Evolutionary conservation across 371 early-diverging fungal species (phyloP).

Genomic region (Rhizopus stolonifer): DNA sequence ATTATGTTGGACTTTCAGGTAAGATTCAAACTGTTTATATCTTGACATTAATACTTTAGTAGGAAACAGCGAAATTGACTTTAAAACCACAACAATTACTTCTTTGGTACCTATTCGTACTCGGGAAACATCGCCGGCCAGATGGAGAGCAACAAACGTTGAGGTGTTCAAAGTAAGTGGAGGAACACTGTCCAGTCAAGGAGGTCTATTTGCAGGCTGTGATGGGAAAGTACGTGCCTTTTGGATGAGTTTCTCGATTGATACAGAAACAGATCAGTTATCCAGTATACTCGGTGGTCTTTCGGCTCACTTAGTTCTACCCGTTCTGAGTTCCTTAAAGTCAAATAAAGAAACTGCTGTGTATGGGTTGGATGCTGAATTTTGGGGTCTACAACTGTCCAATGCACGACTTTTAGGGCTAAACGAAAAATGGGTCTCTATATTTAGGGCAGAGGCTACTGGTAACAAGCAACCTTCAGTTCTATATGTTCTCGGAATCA

Average conservation of each 20-base stretch:
- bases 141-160: slow-evolving; percentile 73
- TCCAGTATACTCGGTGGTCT: slow-evolving; percentile 62
- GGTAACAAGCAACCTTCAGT: slow-evolving; percentile 50
- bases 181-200: slow-evolving; percentile 45
- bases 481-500: slow-evolving; percentile 67
- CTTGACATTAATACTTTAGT: too few species aligned
- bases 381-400: slow-evolving; percentile 75
- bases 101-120: slow-evolving; percentile 60
- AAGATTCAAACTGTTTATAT: neutral
- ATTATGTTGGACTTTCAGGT: slow-evolving; percentile 58
- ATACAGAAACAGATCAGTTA: slow-evolving; percentile 54
- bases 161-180: slow-evolving; percentile 80
- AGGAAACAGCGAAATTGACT: slow-evolving; percentile 47
- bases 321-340: slow-evolving; percentile 36
- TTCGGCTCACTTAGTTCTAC: slow-evolving; percentile 30
- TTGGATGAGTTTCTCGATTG: slow-evolving; percentile 73
- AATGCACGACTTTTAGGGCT: slow-evolving; percentile 81
- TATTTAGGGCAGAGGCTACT: slow-evolving; percentile 62
- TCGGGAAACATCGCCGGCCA: slow-evolving; percentile 56
- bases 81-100: slow-evolving; percentile 56
- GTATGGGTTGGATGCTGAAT: slow-evolving; percentile 67
- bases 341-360: slow-evolving; percentile 40
- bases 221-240: slow-evolving; percentile 71
- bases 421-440: slow-evolving; percentile 67
- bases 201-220: slow-evolving; percentile 73